phyloP scores from a whole-genome alignment of 371 early-diverging fungal genomes.

The Mortierella sp. region DNA sequence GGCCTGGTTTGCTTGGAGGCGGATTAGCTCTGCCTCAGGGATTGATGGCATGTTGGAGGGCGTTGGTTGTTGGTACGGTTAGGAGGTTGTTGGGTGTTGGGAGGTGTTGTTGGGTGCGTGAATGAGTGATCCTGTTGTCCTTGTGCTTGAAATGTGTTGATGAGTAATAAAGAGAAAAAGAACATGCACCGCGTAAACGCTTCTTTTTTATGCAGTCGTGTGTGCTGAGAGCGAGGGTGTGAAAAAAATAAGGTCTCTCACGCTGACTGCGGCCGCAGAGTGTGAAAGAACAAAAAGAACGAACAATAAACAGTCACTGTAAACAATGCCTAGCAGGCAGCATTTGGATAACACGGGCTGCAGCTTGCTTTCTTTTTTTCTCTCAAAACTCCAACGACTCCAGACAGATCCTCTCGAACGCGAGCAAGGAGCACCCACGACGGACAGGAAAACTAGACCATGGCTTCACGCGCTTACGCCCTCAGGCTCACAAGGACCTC shows the following conservation, averaged over 20 bases:
- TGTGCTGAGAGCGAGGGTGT: neutral
- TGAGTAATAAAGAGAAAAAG: neutral
- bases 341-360: neutral
- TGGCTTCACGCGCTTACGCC: conserved; percentile 1
- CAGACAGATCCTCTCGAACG: neutral
- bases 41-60: conserved; percentile 44
- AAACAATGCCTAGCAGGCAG: neutral
- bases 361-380: neutral
- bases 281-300: neutral
- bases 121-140: neutral
- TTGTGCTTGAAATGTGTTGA: neutral
- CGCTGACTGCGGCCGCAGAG: conserved; percentile 5
- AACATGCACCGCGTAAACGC: neutral
- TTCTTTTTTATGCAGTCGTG: neutral
- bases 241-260: neutral
- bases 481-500: conserved; percentile 5
- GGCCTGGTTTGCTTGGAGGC: conserved; percentile 73
- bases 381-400: neutral
- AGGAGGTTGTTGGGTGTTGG: neutral
- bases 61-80: neutral
- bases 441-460: neutral
- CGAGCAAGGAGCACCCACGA: neutral
- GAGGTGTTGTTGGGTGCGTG: neutral
- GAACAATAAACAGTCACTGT: conserved; percentile 11
- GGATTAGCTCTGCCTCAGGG: conserved; percentile 50